Evolutionary conservation across 148 eudicot genomes (phyloP).

Genomic region (Chenopodium suecicum): DNA sequence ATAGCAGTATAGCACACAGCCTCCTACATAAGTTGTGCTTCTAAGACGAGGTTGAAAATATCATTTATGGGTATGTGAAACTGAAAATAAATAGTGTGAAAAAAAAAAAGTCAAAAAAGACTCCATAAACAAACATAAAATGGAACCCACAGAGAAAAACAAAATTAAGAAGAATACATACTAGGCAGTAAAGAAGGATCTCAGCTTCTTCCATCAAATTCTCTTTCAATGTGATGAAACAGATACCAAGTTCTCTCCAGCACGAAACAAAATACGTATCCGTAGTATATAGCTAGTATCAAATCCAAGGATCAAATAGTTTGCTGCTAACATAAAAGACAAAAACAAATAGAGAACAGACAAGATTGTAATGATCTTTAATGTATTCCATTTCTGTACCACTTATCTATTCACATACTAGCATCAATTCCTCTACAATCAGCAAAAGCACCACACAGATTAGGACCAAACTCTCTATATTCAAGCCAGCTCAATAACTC

Average conservation of each 20-base stretch:
- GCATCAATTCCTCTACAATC: slow-evolving; percentile 56
- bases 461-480: slow-evolving; percentile 44
- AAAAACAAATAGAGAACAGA: slow-evolving; percentile 1
- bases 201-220: slow-evolving; percentile 5
- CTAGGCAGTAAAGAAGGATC: slow-evolving; percentile 8
- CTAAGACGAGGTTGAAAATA: neutral
- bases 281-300: neutral
- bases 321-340: slow-evolving; percentile 5
- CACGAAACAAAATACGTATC: neutral
- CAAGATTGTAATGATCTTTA: slow-evolving; percentile 22
- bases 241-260: slow-evolving; percentile 7
- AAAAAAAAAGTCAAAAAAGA: neutral
- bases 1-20: neutral
- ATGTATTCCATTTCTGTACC: slow-evolving; percentile 62
- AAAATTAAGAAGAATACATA: neutral
- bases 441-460: slow-evolving; percentile 48
- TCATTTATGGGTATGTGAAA: neutral
- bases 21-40: neutral
- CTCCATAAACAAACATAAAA: neutral
- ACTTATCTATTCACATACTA: slow-evolving; percentile 68
- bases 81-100: neutral
- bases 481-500: slow-evolving; percentile 41
- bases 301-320: neutral
- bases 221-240: neutral
- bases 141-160: neutral